These are phyloP conservation scores for Allium cepa DNA, from an alignment of 106 monocot species.

Conservation along the genomic window DNA sequence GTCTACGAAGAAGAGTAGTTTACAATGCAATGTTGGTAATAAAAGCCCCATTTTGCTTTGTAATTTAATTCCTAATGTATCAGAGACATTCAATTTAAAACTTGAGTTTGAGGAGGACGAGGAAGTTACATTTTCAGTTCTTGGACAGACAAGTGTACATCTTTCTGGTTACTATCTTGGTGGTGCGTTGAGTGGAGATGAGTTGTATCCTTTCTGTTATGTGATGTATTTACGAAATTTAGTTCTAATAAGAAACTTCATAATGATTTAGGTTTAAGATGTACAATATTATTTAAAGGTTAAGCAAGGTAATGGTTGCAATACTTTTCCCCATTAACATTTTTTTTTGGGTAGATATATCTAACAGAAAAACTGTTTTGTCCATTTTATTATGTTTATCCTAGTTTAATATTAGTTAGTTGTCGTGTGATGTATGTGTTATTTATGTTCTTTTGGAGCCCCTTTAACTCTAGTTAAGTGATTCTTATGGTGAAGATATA, in stretches of 20 bases:
- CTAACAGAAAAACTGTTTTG: too few relatives aligned
- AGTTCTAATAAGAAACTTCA: too few relatives aligned
- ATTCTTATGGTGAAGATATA: conserved; percentile 78
- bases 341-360: too few relatives aligned
- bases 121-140: conserved; percentile 68
- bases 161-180: conserved; percentile 60
- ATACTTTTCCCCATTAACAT: too few relatives aligned
- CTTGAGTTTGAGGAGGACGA: conserved; percentile 82
- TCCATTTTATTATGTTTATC: too few relatives aligned
- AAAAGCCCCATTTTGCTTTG: conserved; percentile 64
- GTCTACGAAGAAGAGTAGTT: conserved; percentile 18
- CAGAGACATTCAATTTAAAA: conserved; percentile 62
- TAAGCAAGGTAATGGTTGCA: too few relatives aligned
- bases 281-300: too few relatives aligned
- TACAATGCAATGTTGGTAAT: conserved; percentile 80
- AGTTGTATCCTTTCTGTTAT: conserved; percentile 43
- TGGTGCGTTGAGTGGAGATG: conserved; percentile 21
- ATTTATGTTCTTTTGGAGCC: not conserved
- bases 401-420: not conserved
- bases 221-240: not conserved
- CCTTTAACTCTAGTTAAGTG: conserved; percentile 42
- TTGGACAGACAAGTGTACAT: conserved; percentile 74
- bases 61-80: conserved; percentile 38
- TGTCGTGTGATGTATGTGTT: not conserved
- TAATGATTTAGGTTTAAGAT: too few relatives aligned